These are phyloP conservation scores for Wallacemonas sp. DNA, from an alignment of 208 protist genomes.

Conservation along the genomic window DNA sequence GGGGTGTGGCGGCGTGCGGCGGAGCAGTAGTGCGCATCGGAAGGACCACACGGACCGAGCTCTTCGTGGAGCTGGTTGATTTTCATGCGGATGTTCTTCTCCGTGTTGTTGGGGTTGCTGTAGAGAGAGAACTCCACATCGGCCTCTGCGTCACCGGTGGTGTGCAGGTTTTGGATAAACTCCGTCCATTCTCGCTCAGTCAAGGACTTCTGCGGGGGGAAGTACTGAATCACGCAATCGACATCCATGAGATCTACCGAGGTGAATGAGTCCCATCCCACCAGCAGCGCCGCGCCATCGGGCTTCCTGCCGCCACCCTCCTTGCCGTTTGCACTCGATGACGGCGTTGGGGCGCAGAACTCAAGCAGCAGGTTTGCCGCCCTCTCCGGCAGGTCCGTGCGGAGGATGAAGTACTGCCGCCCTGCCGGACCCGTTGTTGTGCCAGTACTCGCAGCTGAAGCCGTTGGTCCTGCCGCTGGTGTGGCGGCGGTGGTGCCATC, in stretches of 20 bases:
- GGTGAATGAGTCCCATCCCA: slow-evolving; percentile 69
- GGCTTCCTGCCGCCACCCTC: background rate
- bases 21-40: slow-evolving; percentile 8
- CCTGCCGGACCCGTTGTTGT: slow-evolving; percentile 12
- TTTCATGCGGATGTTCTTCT: slow-evolving; percentile 37
- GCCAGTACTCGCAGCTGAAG: background rate
- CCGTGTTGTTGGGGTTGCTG: slow-evolving; percentile 45
- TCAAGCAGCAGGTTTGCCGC: slow-evolving; percentile 20
- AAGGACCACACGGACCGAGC: slow-evolving; percentile 3
- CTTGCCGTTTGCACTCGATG: background rate
- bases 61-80: slow-evolving; percentile 33
- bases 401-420: slow-evolving; percentile 32
- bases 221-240: slow-evolving; percentile 72
- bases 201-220: slow-evolving; percentile 79
- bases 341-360: slow-evolving; percentile 14
- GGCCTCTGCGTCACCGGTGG: slow-evolving; percentile 59
- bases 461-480: background rate
- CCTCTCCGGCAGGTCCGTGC: slow-evolving; percentile 43
- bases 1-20: slow-evolving; percentile 3
- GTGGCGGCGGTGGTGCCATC: background rate
- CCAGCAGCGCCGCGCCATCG: slow-evolving; percentile 24
- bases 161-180: slow-evolving; percentile 77
- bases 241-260: slow-evolving; percentile 79
- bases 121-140: slow-evolving; percentile 46
- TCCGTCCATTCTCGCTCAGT: slow-evolving; percentile 62